A percentile compares a stretch with the other conserved stretches of the same genome.
These are phyloP conservation scores for Pulveroboletus sp. DNA, from an alignment of 768 basidiomycete species.

Conservation along the genomic window DNA sequence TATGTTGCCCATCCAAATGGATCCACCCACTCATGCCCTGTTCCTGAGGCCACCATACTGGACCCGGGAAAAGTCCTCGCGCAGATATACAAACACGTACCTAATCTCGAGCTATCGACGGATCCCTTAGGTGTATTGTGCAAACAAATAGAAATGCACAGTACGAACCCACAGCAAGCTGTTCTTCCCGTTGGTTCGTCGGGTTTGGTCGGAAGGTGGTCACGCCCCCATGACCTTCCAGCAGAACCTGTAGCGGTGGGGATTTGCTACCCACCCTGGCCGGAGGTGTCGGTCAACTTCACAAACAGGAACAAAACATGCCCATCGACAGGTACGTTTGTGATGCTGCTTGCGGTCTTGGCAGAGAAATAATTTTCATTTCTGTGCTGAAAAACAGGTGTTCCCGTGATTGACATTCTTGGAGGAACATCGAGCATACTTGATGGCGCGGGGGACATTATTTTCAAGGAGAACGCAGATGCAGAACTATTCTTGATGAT, in stretches of 20 bases:
- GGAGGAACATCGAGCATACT: background rate
- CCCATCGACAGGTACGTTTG: background rate
- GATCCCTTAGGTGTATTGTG: background rate
- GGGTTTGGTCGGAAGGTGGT: constrained; percentile 1
- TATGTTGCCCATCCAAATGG: background rate
- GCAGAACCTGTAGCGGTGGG: background rate
- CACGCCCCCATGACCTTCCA: background rate
- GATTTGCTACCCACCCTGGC: too few species aligned
- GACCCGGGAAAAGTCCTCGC: constrained; percentile 11
- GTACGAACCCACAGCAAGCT: background rate
- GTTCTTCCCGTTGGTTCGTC: background rate
- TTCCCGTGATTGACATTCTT: background rate
- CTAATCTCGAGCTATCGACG: background rate
- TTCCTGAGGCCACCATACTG: background rate
- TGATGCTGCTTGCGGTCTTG: background rate
- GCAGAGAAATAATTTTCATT: background rate
- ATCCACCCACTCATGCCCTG: background rate
- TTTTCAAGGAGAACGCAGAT: background rate
- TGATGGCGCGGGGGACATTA: background rate
- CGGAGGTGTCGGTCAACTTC: constrained; percentile 3
- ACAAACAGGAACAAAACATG: background rate
- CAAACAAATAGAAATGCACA: background rate
- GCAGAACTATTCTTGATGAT: background rate
- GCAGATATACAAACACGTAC: too few species aligned
- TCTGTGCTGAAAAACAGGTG: background rate